Base-by-base conservation (phyloP, 768 basidiomycete species). In the Clitopilus passeckerianus region DNA sequence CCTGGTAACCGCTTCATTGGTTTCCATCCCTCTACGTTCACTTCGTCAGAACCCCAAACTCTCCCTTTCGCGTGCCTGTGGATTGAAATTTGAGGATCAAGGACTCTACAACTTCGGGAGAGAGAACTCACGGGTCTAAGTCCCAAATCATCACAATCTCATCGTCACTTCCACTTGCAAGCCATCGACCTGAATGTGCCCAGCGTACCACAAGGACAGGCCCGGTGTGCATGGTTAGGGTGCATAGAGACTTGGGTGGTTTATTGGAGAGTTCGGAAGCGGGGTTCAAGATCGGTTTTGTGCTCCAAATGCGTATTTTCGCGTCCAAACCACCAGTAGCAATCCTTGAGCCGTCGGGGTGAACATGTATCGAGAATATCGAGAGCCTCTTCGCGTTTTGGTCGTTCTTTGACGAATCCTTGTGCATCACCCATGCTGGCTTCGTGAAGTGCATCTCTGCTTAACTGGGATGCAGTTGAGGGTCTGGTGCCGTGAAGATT, bases 21-120 rank as follows among this genome's bases (percentile, higher is more conserved):
- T 68, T 95, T 98, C 97, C 97, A 99, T 23, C 90, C 93, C 73
- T 99, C 97, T 5, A 97, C 83, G 69, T 99, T 99, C 63, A 95
- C 85, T 67, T 98, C 97, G 64, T 93, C 93, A 20, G 92, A 89
- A 10, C 96, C 96, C 86, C 93, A 98, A 4, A 95, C 87, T 71
- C 89, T 93, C 16, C 95, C 90, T 57, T 85, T 85, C 20, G 91
- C 90, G 57, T 80, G 81, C 23, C 92, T 95, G 54, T 50, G 9
- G 14, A 34, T 33, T 23, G 30, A 67, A 15, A 46, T 34, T 20
- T 60, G 34, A 59, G 35, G 53, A 57, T 24, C n/a, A 61, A 54
- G 50, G 12, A 58, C 56, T 56, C 37, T 57, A 43, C 43, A 57
- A n/a, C 33, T 20, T 15, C 55, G 23, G 14, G 34, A 34, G 52